Conservation (phyloP, 768 basidiomycete species). For the Tricholoma sp. region DNA sequence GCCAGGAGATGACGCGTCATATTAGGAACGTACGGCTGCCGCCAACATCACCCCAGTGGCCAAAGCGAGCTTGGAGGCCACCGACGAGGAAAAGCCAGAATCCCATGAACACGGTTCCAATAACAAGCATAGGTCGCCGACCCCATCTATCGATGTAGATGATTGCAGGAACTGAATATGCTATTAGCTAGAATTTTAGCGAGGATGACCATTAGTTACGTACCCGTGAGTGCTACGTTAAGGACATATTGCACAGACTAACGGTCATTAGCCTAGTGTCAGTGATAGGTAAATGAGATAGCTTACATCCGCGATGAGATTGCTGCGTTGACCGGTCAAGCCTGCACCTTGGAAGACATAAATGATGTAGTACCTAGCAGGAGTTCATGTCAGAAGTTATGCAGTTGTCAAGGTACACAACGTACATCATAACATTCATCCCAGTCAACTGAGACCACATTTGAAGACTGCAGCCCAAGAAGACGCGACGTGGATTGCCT, state of each 20-base stretch:
- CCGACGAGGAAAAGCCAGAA: slow-evolving; percentile 78
- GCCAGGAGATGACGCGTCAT: neutral
- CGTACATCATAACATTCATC: slow-evolving; percentile 81
- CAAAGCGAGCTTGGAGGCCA: slow-evolving; percentile 64
- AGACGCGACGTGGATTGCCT: slow-evolving; percentile 64
- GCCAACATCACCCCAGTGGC: slow-evolving; percentile 52
- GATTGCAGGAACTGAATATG: slow-evolving; percentile 40
- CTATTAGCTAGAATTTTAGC: slow-evolving; percentile 9
- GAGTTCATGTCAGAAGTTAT: neutral
- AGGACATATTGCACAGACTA: slow-evolving; percentile 65
- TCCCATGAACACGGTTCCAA: slow-evolving; percentile 64
- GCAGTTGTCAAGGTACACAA: neutral
- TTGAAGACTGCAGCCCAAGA: slow-evolving; percentile 66
- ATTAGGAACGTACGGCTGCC: slow-evolving; percentile 12
- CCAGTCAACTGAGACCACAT: slow-evolving; percentile 77
- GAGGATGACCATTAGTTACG: slow-evolving; percentile 34
- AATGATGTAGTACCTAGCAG: slow-evolving; percentile 51
- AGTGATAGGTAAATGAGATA: neutral
- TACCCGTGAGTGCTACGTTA: slow-evolving; percentile 38
- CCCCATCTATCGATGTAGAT: slow-evolving; percentile 77
- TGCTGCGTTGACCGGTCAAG: slow-evolving; percentile 66
- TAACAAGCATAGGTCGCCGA: slow-evolving; percentile 68
- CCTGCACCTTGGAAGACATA: slow-evolving; percentile 78
- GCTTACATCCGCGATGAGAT: slow-evolving; percentile 60
- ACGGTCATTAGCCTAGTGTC: neutral